These are phyloP conservation scores for Phyllosticta citrichinensis DNA, from an alignment of 2,329 filamentous ascomycete genomes.

Conservation along the genomic window DNA sequence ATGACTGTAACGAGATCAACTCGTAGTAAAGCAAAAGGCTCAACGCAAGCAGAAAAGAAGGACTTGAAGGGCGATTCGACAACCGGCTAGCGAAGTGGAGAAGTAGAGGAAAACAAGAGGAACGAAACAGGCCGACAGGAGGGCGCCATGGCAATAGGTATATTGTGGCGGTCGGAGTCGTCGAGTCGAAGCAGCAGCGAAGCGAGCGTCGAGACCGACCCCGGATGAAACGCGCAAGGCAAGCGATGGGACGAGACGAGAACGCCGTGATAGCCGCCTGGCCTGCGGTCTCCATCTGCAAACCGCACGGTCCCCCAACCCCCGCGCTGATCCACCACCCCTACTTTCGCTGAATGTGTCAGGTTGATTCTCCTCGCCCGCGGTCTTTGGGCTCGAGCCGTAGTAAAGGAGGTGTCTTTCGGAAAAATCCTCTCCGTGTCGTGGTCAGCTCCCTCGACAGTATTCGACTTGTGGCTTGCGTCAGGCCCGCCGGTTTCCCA, in stretches of 20 bases:
- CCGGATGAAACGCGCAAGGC: neutral
- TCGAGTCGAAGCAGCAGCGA: neutral
- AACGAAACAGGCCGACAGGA: neutral
- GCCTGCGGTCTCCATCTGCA: neutral
- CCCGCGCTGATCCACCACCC: neutral
- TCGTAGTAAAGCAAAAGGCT: neutral
- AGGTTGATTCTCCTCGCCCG: neutral
- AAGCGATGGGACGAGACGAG: neutral
- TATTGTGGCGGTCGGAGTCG: neutral
- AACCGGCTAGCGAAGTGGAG: neutral
- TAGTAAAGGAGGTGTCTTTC: neutral
- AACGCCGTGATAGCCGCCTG: neutral
- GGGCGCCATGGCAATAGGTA: neutral
- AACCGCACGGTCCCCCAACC: neutral
- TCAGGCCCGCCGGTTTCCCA: neutral
- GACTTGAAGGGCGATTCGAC: neutral
- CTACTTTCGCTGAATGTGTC: neutral
- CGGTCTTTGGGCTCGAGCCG: neutral
- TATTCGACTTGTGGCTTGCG: neutral
- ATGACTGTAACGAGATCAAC: conserved; percentile 8
- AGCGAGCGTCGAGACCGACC: neutral
- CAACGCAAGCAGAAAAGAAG: neutral
- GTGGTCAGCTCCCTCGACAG: neutral
- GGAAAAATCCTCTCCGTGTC: neutral
- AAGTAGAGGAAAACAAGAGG: neutral